Base-by-base conservation (phyloP, 1,139 yeast species). In the Dujonia santamariae region DNA sequence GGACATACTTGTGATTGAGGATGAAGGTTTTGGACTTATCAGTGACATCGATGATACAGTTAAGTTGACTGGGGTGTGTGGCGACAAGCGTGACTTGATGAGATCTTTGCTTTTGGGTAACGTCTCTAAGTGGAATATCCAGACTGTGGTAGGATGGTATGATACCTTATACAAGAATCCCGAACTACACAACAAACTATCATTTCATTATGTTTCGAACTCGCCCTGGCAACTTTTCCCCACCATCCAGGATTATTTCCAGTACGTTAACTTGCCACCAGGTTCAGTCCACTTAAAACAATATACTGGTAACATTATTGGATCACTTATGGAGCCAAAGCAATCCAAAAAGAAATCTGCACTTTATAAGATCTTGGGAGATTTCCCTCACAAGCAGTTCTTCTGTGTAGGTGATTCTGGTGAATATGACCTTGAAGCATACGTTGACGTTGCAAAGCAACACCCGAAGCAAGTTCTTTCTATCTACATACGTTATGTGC, bases 1-100 rank as follows among this genome's bases (percentile, higher is more conserved):
- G 37, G 75, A 74, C 12, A 56, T 69, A 0, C 56, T 66, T 39
- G 49, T 70, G 21, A 63, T 76, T 5, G 61, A 64, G 1, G 53
- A 61, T 7, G 48, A 55, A 0, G 88, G 95, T 0, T 63, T 83
- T 18, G 87, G 86, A 11, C 60, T 94, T 1, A 88, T 94, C 22
- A 81, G 94, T 46, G 99, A 94, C 56, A 82, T 94, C 32, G 99
- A 94, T 53, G 98, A 94, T 52, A 94, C 99, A 0, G 78, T 92
- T 26, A 85, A 94, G 49, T 67, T 78, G 30, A 88, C 98, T 0
- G 97, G 97, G 2, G 90, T 94, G 0, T 71, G 85, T 21, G 94
- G 94, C 3, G 95, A 87, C 43, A 87, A 86, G 54, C 70, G 95
- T 36, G 87, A 85, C 28, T 66, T 92, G 42, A 78, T 92, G 57